Percentiles rank a stretch among this genome's conserved stretches.
Evolutionary conservation across 306 rosid species (phyloP).

Genomic region (Medicago lupulina): DNA sequence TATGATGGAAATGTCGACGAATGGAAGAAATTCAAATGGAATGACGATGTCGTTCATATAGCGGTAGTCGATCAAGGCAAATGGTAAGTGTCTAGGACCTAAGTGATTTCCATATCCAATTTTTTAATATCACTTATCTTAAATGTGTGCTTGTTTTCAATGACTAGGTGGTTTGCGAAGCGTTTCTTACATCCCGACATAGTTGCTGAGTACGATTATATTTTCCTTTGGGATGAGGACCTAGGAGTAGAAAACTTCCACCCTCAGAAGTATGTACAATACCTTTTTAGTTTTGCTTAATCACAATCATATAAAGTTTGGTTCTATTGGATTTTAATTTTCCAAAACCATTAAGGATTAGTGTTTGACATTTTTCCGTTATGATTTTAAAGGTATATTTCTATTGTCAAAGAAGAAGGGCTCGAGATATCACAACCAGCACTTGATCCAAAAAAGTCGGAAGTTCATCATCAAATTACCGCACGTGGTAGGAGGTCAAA

Average conservation of each 20-base stretch:
- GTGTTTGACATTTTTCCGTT: constrained; percentile 16
- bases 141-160: constrained; percentile 35
- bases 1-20: constrained; percentile 73
- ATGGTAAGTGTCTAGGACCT: constrained; percentile 57
- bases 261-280: constrained; percentile 63
- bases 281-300: not conserved
- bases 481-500: constrained; percentile 67
- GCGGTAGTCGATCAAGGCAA: constrained; percentile 73
- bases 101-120: constrained; percentile 15
- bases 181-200: constrained; percentile 97
- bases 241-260: constrained; percentile 84
- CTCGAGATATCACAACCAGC: constrained; percentile 95
- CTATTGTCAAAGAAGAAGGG: constrained; percentile 73
- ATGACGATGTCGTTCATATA: constrained; percentile 64
- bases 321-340: not conserved
- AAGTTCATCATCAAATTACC: constrained; percentile 92
- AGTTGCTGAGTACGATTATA: constrained; percentile 75
- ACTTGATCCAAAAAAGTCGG: constrained; percentile 71
- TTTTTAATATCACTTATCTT: constrained; percentile 7
- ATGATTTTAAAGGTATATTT: constrained; percentile 64
- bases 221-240: constrained; percentile 99
- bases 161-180: constrained; percentile 95
- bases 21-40: constrained; percentile 80
- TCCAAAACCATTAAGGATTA: not conserved
- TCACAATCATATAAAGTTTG: constrained; percentile 18